A percentile compares a stretch with the other conserved stretches of the same genome.
Conservation (phyloP, 2,329 filamentous ascomycete genomes). For the Lachnellula cervina region DNA sequence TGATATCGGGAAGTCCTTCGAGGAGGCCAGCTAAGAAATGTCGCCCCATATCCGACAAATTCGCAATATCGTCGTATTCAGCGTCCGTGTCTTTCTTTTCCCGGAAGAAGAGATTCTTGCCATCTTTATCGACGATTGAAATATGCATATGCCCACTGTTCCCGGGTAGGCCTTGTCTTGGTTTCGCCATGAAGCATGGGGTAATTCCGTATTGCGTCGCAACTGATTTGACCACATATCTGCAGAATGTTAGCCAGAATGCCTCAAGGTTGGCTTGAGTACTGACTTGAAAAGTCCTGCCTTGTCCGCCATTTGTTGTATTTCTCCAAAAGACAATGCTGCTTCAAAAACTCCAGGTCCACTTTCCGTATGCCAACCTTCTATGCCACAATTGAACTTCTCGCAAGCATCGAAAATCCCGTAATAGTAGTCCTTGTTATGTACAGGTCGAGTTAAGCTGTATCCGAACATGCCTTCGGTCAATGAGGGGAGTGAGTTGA, state of each 20-base stretch:
- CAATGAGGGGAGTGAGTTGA: constrained; percentile 67
- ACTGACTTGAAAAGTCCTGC: constrained; percentile 82
- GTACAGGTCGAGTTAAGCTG: constrained; percentile 77
- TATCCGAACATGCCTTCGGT: constrained; percentile 97
- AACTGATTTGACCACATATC: constrained; percentile 82
- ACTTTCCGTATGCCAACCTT: constrained; percentile 94
- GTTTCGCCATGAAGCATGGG: constrained; percentile 98
- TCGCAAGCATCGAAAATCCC: constrained; percentile 76
- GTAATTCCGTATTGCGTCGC: constrained; percentile 86
- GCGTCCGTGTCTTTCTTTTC: constrained; percentile 66
- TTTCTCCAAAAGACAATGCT: constrained; percentile 84
- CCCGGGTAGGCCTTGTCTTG: constrained; percentile 80
- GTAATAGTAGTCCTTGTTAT: constrained; percentile 92
- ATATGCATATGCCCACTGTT: constrained; percentile 97
- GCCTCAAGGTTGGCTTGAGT: neutral
- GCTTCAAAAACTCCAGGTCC: constrained; percentile 95
- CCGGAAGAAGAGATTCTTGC: constrained; percentile 79
- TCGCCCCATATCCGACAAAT: constrained; percentile 81
- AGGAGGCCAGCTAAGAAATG: constrained; percentile 91
- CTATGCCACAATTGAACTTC: constrained; percentile 74
- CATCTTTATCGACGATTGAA: constrained; percentile 74
- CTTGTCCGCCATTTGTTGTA: constrained; percentile 84
- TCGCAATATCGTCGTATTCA: constrained; percentile 67
- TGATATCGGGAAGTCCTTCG: constrained; percentile 85
- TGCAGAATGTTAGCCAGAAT: constrained; percentile 26